phyloP scores from a whole-genome alignment of 306 rosid species.

The Psophocarpus tetragonolobus region DNA sequence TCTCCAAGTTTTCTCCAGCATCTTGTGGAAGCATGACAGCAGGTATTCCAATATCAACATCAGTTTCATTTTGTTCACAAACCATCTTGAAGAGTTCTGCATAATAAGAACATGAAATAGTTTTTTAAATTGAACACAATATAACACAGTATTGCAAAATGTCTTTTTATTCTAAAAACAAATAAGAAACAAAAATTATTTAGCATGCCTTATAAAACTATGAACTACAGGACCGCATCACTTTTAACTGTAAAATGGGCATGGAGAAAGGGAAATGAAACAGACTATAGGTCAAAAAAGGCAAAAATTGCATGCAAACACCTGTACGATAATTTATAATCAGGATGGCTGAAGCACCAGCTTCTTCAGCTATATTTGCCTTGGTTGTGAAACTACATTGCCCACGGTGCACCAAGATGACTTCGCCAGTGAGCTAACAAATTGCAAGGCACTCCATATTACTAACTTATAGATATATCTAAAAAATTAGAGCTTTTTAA shows the following conservation, averaged over 20 bases:
- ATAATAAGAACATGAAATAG: slow-evolving; percentile 21
- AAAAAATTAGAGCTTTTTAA: slow-evolving; percentile 25
- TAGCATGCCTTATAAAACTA: background rate
- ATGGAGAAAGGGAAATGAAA: slow-evolving; percentile 6
- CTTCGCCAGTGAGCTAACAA: slow-evolving; percentile 79
- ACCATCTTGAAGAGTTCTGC: slow-evolving; percentile 98
- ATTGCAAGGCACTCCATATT: slow-evolving; percentile 55
- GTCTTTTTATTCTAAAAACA: background rate
- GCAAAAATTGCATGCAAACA: slow-evolving; percentile 41
- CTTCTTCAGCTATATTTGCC: slow-evolving; percentile 84
- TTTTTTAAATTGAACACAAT: slow-evolving; percentile 9
- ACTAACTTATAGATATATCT: slow-evolving; percentile 38
- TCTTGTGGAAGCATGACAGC: slow-evolving; percentile 92
- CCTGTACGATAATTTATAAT: slow-evolving; percentile 78
- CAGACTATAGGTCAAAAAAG: slow-evolving; percentile 5
- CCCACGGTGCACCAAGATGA: slow-evolving; percentile 92
- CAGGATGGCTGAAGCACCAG: slow-evolving; percentile 89
- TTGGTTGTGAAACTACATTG: slow-evolving; percentile 89
- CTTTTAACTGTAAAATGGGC: background rate
- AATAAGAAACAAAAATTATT: slow-evolving; percentile 14
- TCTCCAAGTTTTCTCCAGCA: slow-evolving; percentile 68
- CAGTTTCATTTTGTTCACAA: slow-evolving; percentile 76
- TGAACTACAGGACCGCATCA: background rate
- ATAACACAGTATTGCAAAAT: slow-evolving; percentile 20
- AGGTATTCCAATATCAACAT: slow-evolving; percentile 74